Percentiles rank a stretch among this genome's conserved stretches.
phyloP scores from a whole-genome alignment of 495 filamentous ascomycete species.

The Echria macrotheca region DNA sequence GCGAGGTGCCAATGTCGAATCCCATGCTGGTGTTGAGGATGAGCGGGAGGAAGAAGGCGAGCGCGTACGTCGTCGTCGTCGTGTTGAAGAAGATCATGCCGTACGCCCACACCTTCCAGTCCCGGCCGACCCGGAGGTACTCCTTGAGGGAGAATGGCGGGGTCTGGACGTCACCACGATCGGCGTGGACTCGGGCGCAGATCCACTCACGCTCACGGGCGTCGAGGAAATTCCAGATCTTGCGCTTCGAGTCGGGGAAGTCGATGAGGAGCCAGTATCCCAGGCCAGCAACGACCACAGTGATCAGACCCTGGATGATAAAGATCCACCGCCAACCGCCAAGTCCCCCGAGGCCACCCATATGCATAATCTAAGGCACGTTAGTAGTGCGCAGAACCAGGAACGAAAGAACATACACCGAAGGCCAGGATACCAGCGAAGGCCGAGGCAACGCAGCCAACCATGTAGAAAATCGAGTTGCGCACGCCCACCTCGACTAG shows the following conservation, averaged over 20 bases:
- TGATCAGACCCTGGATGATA: conserved; percentile 54
- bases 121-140: conserved; percentile 45
- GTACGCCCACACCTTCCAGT: conserved; percentile 60
- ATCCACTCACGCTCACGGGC: conserved; percentile 49
- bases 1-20: conserved; percentile 49
- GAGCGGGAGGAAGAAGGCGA: conserved; percentile 64
- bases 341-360: conserved; percentile 43
- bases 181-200: conserved; percentile 52
- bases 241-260: conserved; percentile 51
- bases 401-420: conserved; percentile 30
- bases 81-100: conserved; percentile 54
- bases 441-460: conserved; percentile 57
- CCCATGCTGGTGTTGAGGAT: conserved; percentile 55
- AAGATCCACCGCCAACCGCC: conserved; percentile 62
- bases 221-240: conserved; percentile 49
- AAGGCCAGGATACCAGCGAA: conserved; percentile 60
- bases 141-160: conserved; percentile 45
- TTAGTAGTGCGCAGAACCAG: neutral
- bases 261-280: conserved; percentile 54
- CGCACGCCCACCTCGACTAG: conserved; percentile 58
- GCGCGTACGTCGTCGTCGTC: conserved; percentile 57
- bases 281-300: conserved; percentile 39
- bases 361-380: conserved; percentile 45
- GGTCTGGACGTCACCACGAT: conserved; percentile 50
- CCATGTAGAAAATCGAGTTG: conserved; percentile 59